A percentile compares a stretch with the other conserved stretches of the same genome.
Conservation (phyloP, 2,329 filamentous ascomycete genomes). For the Penicillium sp. region DNA sequence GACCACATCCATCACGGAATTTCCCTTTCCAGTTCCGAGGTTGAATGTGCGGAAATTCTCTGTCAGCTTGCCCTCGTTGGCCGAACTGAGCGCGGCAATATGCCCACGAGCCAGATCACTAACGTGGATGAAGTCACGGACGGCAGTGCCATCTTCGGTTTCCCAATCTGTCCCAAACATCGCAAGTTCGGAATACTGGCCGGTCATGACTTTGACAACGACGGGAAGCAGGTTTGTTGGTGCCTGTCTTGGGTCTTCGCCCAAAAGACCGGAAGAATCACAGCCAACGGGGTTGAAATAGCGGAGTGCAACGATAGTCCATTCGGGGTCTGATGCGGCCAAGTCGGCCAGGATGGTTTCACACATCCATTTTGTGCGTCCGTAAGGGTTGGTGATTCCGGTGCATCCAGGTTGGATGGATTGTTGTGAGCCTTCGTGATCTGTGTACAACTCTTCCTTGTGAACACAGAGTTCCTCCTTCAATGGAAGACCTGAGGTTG, state of each 20-base stretch:
- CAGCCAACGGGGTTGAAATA: constrained; percentile 70
- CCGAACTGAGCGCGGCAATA: constrained; percentile 56
- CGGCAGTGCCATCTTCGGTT: constrained; percentile 64
- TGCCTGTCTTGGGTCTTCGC: constrained; percentile 62
- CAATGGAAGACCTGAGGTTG: constrained; percentile 52
- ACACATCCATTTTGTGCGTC: constrained; percentile 66
- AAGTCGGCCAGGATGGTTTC: constrained; percentile 66
- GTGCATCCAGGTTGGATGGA: constrained; percentile 51
- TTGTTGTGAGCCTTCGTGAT: constrained; percentile 46
- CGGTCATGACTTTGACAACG: constrained; percentile 61
- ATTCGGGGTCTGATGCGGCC: constrained; percentile 59
- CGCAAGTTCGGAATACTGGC: constrained; percentile 54
- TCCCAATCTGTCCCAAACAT: constrained; percentile 67
- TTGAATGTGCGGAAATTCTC: constrained; percentile 47
- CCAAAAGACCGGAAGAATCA: constrained; percentile 62
- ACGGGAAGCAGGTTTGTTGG: constrained; percentile 67
- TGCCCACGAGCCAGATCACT: constrained; percentile 64
- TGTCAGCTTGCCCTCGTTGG: constrained; percentile 33
- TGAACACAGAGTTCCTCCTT: constrained; percentile 59
- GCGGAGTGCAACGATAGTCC: constrained; percentile 63
- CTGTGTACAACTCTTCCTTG: constrained; percentile 47
- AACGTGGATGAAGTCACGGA: constrained; percentile 69
- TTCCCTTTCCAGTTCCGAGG: constrained; percentile 40
- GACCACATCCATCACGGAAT: constrained; percentile 42
- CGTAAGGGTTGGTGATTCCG: constrained; percentile 65